Evolutionary conservation across 768 basidiomycete species (phyloP).

Genomic region (Candolleomyces aberdarensis): DNA sequence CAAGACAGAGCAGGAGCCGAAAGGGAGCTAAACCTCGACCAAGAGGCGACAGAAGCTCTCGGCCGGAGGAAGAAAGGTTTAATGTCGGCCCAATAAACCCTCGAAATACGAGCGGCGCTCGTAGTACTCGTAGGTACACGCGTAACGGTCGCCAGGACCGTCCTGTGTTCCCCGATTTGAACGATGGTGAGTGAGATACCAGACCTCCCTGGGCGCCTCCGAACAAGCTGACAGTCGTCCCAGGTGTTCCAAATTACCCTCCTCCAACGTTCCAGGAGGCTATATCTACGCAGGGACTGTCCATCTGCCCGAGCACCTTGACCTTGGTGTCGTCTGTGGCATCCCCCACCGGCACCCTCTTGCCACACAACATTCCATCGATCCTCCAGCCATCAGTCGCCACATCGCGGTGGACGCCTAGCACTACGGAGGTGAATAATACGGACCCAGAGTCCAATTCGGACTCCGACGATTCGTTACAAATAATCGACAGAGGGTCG

Average conservation of each 20-base stretch:
- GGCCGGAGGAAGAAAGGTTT: constrained; percentile 47
- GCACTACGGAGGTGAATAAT: not conserved
- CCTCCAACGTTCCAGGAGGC: constrained; percentile 79
- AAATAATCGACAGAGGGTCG: constrained; percentile 47
- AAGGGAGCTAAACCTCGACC: constrained; percentile 29
- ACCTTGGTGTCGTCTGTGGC: constrained; percentile 26
- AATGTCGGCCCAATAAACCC: constrained; percentile 38
- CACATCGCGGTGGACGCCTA: constrained; percentile 1
- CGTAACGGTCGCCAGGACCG: constrained; percentile 24
- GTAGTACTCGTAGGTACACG: constrained; percentile 24
- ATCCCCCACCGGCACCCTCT: constrained; percentile 15
- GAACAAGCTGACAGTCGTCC: constrained; percentile 10
- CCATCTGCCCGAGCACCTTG: constrained; percentile 36
- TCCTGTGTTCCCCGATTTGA: constrained; percentile 20
- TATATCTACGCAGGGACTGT: constrained; percentile 43
- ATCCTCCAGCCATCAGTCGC: constrained; percentile 2
- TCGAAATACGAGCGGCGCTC: constrained; percentile 20
- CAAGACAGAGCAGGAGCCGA: constrained; percentile 44
- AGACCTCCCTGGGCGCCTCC: not conserved
- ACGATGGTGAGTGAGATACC: constrained; percentile 19
- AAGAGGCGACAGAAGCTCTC: constrained; percentile 36
- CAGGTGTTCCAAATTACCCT: constrained; percentile 59
- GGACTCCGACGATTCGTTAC: constrained; percentile 52
- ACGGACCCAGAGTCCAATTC: constrained; percentile 26
- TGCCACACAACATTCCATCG: constrained; percentile 7